Percentiles rank a stretch among this genome's conserved stretches.
phyloP scores from a whole-genome alignment of 805 yeast species.

The Yueomyces sp. region DNA sequence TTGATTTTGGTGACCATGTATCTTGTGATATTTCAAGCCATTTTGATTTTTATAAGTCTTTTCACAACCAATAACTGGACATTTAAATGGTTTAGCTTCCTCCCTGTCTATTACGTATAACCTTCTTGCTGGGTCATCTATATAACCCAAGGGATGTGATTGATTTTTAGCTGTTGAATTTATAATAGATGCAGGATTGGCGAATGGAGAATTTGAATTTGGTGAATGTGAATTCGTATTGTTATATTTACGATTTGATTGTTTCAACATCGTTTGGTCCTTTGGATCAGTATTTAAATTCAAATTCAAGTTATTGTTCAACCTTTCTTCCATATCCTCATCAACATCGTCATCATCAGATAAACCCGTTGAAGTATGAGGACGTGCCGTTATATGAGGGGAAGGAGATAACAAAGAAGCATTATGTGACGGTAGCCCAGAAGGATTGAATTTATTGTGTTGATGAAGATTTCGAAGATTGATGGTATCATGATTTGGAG shows the following conservation, averaged over 20 bases:
- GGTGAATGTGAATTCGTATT: not conserved
- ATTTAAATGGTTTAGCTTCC: conserved; percentile 88
- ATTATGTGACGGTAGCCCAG: no score
- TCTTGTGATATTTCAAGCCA: conserved; percentile 88
- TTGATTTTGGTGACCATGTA: conserved; percentile 96
- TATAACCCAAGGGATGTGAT: conserved; percentile 37
- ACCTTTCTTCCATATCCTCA: conserved; percentile 35
- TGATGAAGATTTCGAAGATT: no score
- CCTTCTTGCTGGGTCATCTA: conserved; percentile 94
- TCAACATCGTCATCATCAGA: conserved; percentile 16
- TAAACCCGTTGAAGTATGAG: not conserved
- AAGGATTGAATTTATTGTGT: no score
- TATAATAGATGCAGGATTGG: not conserved
- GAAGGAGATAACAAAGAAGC: no score
- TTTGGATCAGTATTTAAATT: no score
- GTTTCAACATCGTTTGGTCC: not conserved
- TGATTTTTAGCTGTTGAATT: not conserved
- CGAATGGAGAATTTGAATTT: not conserved
- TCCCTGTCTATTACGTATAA: conserved; percentile 83
- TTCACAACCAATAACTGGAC: conserved; percentile 97
- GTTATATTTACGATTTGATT: not conserved
- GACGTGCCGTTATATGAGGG: not conserved
- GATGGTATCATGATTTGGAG: no score
- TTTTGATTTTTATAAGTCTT: conserved; percentile 96
- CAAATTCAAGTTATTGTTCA: conserved; percentile 19